These are phyloP conservation scores for Tubosaeta sp. DNA, from an alignment of 768 basidiomycete species.

Conservation along the genomic window DNA sequence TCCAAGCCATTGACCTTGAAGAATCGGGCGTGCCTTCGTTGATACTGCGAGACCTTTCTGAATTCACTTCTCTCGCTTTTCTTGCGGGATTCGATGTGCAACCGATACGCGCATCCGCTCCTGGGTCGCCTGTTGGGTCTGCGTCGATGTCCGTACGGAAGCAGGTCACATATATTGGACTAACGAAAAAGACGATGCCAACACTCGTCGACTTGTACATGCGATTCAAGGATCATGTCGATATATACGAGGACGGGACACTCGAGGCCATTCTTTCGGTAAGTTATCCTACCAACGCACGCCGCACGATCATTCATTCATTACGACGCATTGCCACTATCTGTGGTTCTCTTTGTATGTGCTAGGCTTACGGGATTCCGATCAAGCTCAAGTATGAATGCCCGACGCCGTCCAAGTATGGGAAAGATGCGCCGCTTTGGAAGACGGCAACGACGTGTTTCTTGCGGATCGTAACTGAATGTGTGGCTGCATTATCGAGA, in stretches of 20 bases:
- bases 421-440: slow-evolving; percentile 87
- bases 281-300: slow-evolving; percentile 17
- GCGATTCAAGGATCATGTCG: slow-evolving; percentile 52
- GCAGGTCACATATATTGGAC: slow-evolving; percentile 81
- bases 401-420: slow-evolving; percentile 82
- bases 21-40: slow-evolving; percentile 62
- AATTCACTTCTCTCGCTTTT: slow-evolving; percentile 86
- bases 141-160: slow-evolving; percentile 38
- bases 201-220: slow-evolving; percentile 74
- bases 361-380: slow-evolving; percentile 81
- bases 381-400: slow-evolving; percentile 95
- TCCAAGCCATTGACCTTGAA: slow-evolving; percentile 63
- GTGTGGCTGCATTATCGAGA: slow-evolving; percentile 46
- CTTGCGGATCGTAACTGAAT: slow-evolving; percentile 68
- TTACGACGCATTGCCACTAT: neutral
- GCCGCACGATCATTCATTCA: neutral
- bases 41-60: slow-evolving; percentile 78
- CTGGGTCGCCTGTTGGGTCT: slow-evolving; percentile 10
- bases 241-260: slow-evolving; percentile 78
- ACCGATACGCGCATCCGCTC: neutral
- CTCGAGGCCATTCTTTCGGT: slow-evolving; percentile 81
- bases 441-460: slow-evolving; percentile 88
- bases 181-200: slow-evolving; percentile 89
- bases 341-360: neutral
- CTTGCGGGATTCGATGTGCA: slow-evolving; percentile 68